phyloP scores from a whole-genome alignment of 2,329 filamentous ascomycete genomes.

The Nothopassalora personata region DNA sequence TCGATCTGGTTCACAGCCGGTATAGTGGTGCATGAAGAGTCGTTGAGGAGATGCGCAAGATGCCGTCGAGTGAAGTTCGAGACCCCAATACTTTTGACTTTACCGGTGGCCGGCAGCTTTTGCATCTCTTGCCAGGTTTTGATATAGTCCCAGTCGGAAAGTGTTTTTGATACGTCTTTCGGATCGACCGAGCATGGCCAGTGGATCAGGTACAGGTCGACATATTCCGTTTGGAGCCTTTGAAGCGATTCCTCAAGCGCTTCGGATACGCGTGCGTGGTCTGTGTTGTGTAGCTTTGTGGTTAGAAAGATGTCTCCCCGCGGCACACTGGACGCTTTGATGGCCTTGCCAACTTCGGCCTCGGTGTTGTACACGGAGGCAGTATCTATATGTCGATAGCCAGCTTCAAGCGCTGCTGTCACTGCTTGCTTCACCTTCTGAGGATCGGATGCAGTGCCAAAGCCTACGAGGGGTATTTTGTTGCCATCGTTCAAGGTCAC shows the following conservation, averaged over 20 bases:
- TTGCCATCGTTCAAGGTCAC: too few species aligned
- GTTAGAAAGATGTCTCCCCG: conserved; percentile 62
- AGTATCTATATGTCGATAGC: conserved; percentile 62
- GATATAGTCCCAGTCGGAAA: conserved; percentile 37
- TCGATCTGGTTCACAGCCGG: too few species aligned
- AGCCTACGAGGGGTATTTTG: too few species aligned
- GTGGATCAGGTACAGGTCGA: conserved; percentile 68
- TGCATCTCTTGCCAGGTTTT: conserved; percentile 64
- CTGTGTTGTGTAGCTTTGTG: conserved; percentile 60
- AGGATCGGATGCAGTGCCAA: too few species aligned
- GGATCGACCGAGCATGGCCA: neutral
- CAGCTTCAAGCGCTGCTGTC: conserved; percentile 48
- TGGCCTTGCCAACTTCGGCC: conserved; percentile 57
- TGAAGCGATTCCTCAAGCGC: conserved; percentile 52
- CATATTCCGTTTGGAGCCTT: conserved; percentile 51
- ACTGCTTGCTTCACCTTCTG: too few species aligned
- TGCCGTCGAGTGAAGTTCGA: conserved; percentile 15
- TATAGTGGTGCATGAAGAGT: conserved; percentile 39
- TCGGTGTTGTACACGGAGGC: conserved; percentile 69
- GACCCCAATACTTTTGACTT: conserved; percentile 61
- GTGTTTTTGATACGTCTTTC: conserved; percentile 51
- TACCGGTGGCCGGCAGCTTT: conserved; percentile 54
- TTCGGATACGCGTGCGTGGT: conserved; percentile 53
- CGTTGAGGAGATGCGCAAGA: conserved; percentile 34
- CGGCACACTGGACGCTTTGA: conserved; percentile 52